phyloP scores from a whole-genome alignment of 2,329 filamentous ascomycete species.

The Monilinia aucupariae region DNA sequence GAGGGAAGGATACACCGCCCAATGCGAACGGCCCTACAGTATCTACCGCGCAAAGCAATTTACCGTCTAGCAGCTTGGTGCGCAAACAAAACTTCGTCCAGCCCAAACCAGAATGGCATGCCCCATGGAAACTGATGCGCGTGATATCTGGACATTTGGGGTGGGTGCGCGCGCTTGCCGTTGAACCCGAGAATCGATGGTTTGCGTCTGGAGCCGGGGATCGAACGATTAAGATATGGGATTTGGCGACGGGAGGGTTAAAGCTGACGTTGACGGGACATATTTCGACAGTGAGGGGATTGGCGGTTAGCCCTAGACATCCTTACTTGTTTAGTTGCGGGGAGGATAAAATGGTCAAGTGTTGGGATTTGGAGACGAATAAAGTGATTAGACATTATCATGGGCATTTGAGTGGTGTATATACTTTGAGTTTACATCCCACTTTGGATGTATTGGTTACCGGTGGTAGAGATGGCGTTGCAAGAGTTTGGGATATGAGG shows the following conservation, averaged over 20 bases:
- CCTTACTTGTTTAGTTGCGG: constrained; percentile 97
- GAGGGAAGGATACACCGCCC: constrained; percentile 44
- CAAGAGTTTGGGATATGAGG: constrained; percentile 97
- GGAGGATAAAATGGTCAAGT: constrained; percentile 99
- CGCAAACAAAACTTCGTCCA: constrained; percentile 56
- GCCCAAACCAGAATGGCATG: constrained; percentile 87
- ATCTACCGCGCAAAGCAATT: constrained; percentile 43
- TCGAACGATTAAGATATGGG: constrained; percentile 98
- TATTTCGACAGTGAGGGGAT: constrained; percentile 85
- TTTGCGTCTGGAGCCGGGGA: constrained; percentile 95
- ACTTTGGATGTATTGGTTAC: constrained; percentile 93
- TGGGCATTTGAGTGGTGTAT: constrained; percentile 92
- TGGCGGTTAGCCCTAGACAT: constrained; percentile 88
- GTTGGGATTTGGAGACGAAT: constrained; percentile 99
- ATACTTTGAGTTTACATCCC: constrained; percentile 87
- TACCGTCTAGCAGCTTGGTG: constrained; percentile 50
- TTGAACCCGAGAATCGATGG: constrained; percentile 96
- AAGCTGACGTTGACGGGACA: constrained; percentile 86
- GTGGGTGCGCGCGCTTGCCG: constrained; percentile 84
- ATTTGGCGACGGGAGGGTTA: constrained; percentile 80
- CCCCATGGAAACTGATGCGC: constrained; percentile 96
- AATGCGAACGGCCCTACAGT: constrained; percentile 48
- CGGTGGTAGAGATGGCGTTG: constrained; percentile 89
- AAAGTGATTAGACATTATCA: constrained; percentile 98
- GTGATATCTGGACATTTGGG: constrained; percentile 95